Evolutionary conservation across 345 rosid genomes (phyloP), one percentile per base, ranked within the genome.

Genomic region (Camelina hispida): DNA sequence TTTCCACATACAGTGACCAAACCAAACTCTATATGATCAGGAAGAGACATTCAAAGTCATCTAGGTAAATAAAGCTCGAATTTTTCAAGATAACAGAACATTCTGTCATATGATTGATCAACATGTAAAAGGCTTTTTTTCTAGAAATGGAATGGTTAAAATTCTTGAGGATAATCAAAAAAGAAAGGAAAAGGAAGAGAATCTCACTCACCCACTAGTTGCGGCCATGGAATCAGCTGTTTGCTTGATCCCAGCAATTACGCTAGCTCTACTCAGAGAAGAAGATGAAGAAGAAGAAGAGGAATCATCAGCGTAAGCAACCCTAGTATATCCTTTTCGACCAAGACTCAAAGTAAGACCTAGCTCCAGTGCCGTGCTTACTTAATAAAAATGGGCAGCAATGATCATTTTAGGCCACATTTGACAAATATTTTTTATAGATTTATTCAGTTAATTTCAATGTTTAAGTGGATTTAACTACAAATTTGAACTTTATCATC

Each of bases 291-390:
- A 81, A 0, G 86, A 79, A 14, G 84, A 40, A 66, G 85, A 83
- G 37, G 86, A 77, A 77, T 86, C 88, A 74, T 83, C 81, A 61
- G 84, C 95, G 6, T 88, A 83, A 68, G 87, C 62, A 67, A 86
- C 81, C 76, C 85, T 82, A n/a, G 68, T 68, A 68, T 65, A 77
- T 15, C 81, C 73, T 25, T 75, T 78, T 1, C 66, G 73, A 74
- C 84, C 85, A 11, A 89, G 81, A 67, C 89, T 83, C 82, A 93
- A 65, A 15, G 85, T 88, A 42, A 91, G 93, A 43, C 90, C 90
- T 46, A 85, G 79, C n/a, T n/a, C n/a, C n/a, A n/a, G n/a, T n/a
- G n/a, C n/a, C n/a, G n/a, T n/a, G n/a, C n/a, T n/a, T n/a, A n/a
- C n/a, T n/a, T n/a, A n/a, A n/a, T n/a, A n/a, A n/a, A n/a, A n/a